Evolutionary conservation across 345 rosid species (phyloP).

Genomic region (Brassica nigra): DNA sequence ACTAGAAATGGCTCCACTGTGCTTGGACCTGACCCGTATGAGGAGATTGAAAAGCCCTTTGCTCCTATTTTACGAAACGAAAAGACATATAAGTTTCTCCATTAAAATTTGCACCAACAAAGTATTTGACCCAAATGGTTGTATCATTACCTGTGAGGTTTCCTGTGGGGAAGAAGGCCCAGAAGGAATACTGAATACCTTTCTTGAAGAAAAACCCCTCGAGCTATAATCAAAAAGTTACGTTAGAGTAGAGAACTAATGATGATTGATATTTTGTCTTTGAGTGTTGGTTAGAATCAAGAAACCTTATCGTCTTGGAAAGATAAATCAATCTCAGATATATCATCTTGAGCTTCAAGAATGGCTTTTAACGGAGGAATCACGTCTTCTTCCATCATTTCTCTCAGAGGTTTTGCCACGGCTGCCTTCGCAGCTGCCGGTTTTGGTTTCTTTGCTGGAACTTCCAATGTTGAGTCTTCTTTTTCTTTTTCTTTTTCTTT

Average conservation of each 20-base stretch:
- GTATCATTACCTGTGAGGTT: constrained; percentile 56
- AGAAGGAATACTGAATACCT: constrained; percentile 60
- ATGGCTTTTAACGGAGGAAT: constrained; percentile 68
- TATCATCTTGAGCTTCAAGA: constrained; percentile 69
- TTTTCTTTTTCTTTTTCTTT: constrained; percentile 35
- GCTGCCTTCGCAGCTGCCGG: constrained; percentile 67
- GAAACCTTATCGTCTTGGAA: constrained; percentile 76
- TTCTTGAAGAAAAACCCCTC: constrained; percentile 79
- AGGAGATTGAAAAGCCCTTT: constrained; percentile 79
- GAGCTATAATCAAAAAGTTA: constrained; percentile 48
- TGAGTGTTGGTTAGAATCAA: background rate
- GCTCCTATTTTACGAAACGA: constrained; percentile 53
- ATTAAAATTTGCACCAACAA: background rate
- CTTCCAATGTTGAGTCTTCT: constrained; percentile 31
- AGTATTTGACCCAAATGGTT: background rate
- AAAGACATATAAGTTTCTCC: background rate
- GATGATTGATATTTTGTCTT: constrained; percentile 5
- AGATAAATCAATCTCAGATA: constrained; percentile 63
- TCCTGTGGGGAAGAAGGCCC: constrained; percentile 93
- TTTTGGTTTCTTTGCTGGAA: constrained; percentile 61
- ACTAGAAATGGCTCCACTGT: constrained; percentile 92
- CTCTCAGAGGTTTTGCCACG: constrained; percentile 53
- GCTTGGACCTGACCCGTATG: constrained; percentile 74
- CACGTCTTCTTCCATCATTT: constrained; percentile 90
- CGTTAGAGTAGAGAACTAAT: background rate